A percentile compares a stretch with the other conserved stretches of the same genome.
Conservation (phyloP, 2,329 filamentous ascomycete species). For the Myriosclerotinia scirpicola region DNA sequence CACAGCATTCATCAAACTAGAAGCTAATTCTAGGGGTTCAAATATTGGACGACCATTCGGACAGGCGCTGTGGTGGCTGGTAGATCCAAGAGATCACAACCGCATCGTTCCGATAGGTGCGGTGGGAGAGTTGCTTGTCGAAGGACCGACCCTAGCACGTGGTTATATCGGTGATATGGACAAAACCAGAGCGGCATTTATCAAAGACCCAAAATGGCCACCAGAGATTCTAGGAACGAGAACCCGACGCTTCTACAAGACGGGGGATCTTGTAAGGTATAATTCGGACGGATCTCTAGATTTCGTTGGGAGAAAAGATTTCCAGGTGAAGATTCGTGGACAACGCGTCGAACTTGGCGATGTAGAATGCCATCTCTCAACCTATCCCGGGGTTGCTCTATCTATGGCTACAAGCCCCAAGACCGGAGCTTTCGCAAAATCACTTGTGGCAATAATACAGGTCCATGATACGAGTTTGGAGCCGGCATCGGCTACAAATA, state of each 20-base stretch:
- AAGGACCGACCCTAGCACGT: conserved; percentile 43
- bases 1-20: conserved; percentile 3
- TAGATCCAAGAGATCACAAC: conserved; percentile 44
- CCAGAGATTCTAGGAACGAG: conserved; percentile 22
- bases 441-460: conserved; percentile 20
- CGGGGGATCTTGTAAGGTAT: conserved; percentile 56
- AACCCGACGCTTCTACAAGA: conserved; percentile 54
- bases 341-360: conserved; percentile 65
- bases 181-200: conserved; percentile 42
- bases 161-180: conserved; percentile 45
- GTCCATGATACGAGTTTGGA: background rate
- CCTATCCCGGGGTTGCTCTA: conserved; percentile 5
- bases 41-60: conserved; percentile 16
- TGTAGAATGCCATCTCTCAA: conserved; percentile 45
- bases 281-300: conserved; percentile 58
- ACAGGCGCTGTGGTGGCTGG: conserved; percentile 40
- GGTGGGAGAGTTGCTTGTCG: conserved; percentile 44
- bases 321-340: conserved; percentile 64
- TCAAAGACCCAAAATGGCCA: conserved; percentile 40
- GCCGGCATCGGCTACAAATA: background rate
- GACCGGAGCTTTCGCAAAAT: conserved; percentile 13
- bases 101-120: conserved; percentile 40
- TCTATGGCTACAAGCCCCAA: conserved; percentile 20
- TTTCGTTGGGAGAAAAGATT: conserved; percentile 62
- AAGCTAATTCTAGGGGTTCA: conserved; percentile 20